Evolutionary conservation across 2,329 filamentous ascomycete species (phyloP), one percentile per base, ranked within the genome.

Genomic region (Fusarium phyllophilum): DNA sequence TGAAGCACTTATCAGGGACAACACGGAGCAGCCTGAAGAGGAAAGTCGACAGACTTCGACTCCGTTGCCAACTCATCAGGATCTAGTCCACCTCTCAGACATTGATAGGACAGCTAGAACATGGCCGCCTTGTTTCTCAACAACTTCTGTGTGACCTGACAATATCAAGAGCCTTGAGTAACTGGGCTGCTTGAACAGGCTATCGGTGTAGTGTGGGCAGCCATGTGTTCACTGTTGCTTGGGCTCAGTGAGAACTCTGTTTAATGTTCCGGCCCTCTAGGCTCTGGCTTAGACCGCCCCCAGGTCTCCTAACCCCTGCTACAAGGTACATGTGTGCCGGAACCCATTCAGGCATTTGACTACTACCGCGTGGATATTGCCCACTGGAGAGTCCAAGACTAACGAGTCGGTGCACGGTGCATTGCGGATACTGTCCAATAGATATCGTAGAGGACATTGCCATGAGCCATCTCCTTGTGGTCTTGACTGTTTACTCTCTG

Each of bases 11-110:
- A 48, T 38, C 33, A 39, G 49, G 38, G 39, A 46, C 42, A 34
- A 34, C 41, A 70, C 66, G 67, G 66, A 70, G 46, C 24, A 44
- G 52, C 66, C 58, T 51, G 65, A 70, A 66, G 39, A 49, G 66
- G 66, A 33, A 70, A 70, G 67, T 66, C 59, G 29, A 31, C 29
- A 56, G 57, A 45, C 63, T 29, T 68, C 22, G 15, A 51, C 51
- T 39, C 45, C 22, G 24, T 26, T 67, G 54, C 65, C 54, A 68
- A 61, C 63, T 54, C 65, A 49, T 54, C 65, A 49, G 33, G 39
- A 33, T 36, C 36, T 63, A 49, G 31, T 59, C 45, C 59, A 34
- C 54, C 31, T 62, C 14, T 31, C 24, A 49, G 38, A 17, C 20
- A 54, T 20, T 29, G 36, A 49, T 38, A 24, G 20, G 22, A 26